Evolutionary conservation across 148 eudicot genomes (phyloP), one percentile per base, ranked within the genome.

Genomic region (Vaccinium corymbosum): DNA sequence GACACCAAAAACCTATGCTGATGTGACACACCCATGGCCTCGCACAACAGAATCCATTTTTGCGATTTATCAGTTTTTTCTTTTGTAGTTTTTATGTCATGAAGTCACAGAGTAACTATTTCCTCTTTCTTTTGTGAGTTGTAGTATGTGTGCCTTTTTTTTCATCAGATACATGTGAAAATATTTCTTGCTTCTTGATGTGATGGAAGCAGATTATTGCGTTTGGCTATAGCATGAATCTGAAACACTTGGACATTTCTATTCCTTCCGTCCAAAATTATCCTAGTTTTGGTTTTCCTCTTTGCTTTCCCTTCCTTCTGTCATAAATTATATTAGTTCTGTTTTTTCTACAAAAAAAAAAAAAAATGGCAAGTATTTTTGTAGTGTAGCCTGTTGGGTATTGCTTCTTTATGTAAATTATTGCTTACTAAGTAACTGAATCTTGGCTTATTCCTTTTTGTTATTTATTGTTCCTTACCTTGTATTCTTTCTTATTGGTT

Each of bases 351-450:
- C n/a, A 8, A 14, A n/a, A 5, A 71, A 71, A 46, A 50, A 38
- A 25, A 1, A 29, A 19, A 51, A 19, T 35, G 1, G 68, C 7
- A 46, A 52, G 32, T 56, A 35, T 8, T 35, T 12, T 71, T 15
- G 32, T 20, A 52, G 35, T 15, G 32, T 20, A 52, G 35, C 61
- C 7, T 4, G 29, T 35, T 64, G 53, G 22, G 27, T 32, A 57
- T 72, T 76, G 16, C 7, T 19, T 70, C 88, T 86, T 90, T 93
- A 92, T 97, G 94, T 93, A 61, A 93, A 53, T 93, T 80, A 91
- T 95, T 62, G 93, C 92, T 16, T 16, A 29, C 25, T 79, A 16
- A 32, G 35, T 17, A 68, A 13, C 42, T 27, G 4, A 19, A 17
- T 61, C 32, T 59, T 59, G 29, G 6, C 68, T 61, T 48, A 14